These are phyloP conservation scores for Plenodomus lindquistii DNA, from an alignment of 2,329 filamentous ascomycete genomes.

Conservation along the genomic window DNA sequence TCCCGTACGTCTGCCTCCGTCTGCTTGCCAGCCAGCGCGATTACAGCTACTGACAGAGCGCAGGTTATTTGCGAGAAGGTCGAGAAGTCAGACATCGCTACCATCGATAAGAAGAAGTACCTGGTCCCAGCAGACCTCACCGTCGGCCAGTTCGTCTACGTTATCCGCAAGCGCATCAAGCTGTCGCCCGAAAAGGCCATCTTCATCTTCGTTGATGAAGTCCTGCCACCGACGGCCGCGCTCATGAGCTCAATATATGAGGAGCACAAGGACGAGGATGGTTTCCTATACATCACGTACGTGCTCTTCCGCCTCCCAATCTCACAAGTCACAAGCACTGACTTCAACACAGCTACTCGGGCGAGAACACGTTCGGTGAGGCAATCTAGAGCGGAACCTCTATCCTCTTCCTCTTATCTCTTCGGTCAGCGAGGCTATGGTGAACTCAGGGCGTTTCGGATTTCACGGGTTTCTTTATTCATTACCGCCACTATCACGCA, in stretches of 20 bases:
- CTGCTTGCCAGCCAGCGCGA: slow-evolving; percentile 1
- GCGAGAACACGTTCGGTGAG: slow-evolving; percentile 95
- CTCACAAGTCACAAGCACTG: slow-evolving; percentile 15
- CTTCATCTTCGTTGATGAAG: slow-evolving; percentile 99
- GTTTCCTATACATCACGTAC: slow-evolving; percentile 97
- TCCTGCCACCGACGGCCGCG: slow-evolving; percentile 91
- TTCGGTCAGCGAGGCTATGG: slow-evolving; percentile 26
- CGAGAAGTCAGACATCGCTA: slow-evolving; percentile 98
- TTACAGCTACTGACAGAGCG: slow-evolving; percentile 26
- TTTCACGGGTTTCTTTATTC: slow-evolving; percentile 26
- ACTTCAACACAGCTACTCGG: slow-evolving; percentile 70
- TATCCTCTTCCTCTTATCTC: slow-evolving; percentile 19
- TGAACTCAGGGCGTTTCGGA: slow-evolving; percentile 38
- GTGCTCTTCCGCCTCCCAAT: slow-evolving; percentile 31
- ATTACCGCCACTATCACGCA: slow-evolving; percentile 18
- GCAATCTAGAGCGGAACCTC: slow-evolving; percentile 36
- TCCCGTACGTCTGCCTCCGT: slow-evolving; percentile 68
- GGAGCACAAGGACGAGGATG: slow-evolving; percentile 90
- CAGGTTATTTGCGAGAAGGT: slow-evolving; percentile 99
- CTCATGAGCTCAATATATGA: slow-evolving; percentile 99
- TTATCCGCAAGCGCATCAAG: slow-evolving; percentile 99
- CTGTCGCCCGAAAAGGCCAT: slow-evolving; percentile 99
- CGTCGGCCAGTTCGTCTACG: slow-evolving; percentile 99
- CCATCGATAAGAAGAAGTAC: slow-evolving; percentile 99
- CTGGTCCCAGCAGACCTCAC: slow-evolving; percentile 96